A percentile compares a stretch with the other conserved stretches of the same genome.
These are phyloP conservation scores for Metschnikowia santaceciliae DNA, from an alignment of 805 yeast genomes.

Conservation along the genomic window DNA sequence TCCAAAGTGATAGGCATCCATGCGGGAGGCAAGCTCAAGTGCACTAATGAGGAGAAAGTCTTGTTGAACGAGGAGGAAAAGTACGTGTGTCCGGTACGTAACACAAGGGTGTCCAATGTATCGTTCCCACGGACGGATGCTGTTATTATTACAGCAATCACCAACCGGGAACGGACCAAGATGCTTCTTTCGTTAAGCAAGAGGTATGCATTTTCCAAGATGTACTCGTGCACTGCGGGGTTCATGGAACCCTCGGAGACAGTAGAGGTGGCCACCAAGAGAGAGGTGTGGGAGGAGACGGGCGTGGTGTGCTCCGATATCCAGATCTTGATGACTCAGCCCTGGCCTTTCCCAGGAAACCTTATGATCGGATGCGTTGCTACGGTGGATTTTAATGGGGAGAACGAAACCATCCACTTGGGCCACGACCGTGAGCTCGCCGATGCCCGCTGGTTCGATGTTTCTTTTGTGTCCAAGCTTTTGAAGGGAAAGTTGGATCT, in stretches of 20 bases:
- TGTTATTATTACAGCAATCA: constrained; percentile 76
- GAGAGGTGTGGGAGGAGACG: constrained; percentile 96
- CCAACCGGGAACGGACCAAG: constrained; percentile 55
- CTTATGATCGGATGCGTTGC: constrained; percentile 92
- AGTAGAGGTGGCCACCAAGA: constrained; percentile 76
- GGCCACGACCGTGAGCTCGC: constrained; percentile 82
- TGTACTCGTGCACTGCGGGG: constrained; percentile 90
- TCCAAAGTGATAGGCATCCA: constrained; percentile 54
- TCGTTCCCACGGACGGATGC: constrained; percentile 93
- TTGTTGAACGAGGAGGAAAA: constrained; percentile 6
- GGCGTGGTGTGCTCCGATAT: constrained; percentile 67
- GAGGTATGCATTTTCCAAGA: constrained; percentile 48
- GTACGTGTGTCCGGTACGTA: constrained; percentile 35
- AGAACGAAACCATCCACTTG: constrained; percentile 60
- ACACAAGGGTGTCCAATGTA: constrained; percentile 59
- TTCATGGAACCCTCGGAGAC: constrained; percentile 95
- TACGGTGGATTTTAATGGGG: constrained; percentile 64
- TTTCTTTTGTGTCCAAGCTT: constrained; percentile 45
- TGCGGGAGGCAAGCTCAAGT: constrained; percentile 49
- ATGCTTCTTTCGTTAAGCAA: constrained; percentile 68
- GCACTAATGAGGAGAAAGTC: constrained; percentile 16
- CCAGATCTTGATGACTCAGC: constrained; percentile 70
- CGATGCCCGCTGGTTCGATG: constrained; percentile 84
- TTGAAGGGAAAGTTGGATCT: constrained; percentile 22
- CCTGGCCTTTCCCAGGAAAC: constrained; percentile 97